These are phyloP conservation scores for Canariomyces notabilis DNA, from an alignment of 2,329 filamentous ascomycete species.

Conservation along the genomic window DNA sequence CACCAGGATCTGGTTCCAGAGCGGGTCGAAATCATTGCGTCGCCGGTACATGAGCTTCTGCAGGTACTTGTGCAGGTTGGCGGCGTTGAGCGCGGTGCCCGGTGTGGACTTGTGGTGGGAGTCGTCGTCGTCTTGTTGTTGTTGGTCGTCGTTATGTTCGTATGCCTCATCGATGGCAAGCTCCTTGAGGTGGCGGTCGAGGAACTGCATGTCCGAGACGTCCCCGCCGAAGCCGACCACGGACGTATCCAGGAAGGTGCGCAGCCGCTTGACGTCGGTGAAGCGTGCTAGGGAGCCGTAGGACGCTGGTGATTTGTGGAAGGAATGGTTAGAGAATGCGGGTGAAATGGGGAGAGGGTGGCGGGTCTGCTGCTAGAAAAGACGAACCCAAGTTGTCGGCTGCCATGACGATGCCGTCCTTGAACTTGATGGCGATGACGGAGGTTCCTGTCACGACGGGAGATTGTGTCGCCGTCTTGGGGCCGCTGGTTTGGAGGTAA, in stretches of 20 bases:
- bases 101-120: conserved; percentile 38
- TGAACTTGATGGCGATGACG: conserved; percentile 91
- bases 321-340: conserved; percentile 2
- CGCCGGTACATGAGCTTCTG: conserved; percentile 94
- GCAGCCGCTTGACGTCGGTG: conserved; percentile 92
- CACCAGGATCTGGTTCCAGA: conserved; percentile 95
- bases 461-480: conserved; percentile 82
- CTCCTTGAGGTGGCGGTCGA: conserved; percentile 83
- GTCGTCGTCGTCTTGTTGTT: conserved; percentile 36
- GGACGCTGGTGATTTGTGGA: conserved; percentile 61
- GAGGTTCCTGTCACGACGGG: conserved; percentile 96
- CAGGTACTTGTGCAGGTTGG: conserved; percentile 95
- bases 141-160: conserved; percentile 39
- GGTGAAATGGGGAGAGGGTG: conserved; percentile 1
- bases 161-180: conserved; percentile 90
- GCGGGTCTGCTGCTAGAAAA: no score
- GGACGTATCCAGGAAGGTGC: conserved; percentile 75
- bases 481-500: conserved; percentile 66
- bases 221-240: conserved; percentile 94
- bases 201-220: conserved; percentile 98
- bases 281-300: conserved; percentile 97
- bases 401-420: conserved; percentile 91
- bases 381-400: conserved; percentile 86
- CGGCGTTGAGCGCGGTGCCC: conserved; percentile 60
- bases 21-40: conserved; percentile 89